A percentile compares a stretch with the other conserved stretches of the same genome.
These are phyloP conservation scores for Ceratocystiopsis minuta DNA, from an alignment of 2,329 filamentous ascomycete species.

Conservation along the genomic window DNA sequence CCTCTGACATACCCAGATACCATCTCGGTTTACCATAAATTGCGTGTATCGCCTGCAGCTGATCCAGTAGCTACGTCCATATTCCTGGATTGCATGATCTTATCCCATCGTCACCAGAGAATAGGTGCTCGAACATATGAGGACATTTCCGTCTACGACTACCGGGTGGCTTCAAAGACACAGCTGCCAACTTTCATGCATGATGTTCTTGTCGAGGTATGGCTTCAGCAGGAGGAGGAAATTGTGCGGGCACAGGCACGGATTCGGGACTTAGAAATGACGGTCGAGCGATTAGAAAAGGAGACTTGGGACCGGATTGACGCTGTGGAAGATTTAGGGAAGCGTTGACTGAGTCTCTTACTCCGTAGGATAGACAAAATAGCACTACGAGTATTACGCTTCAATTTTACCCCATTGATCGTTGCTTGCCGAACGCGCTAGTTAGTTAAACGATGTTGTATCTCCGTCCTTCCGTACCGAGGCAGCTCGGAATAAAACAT, in stretches of 20 bases:
- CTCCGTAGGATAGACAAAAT: too few species aligned
- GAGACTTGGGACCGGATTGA: slow-evolving; percentile 55
- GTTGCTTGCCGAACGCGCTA: too few species aligned
- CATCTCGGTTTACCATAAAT: slow-evolving; percentile 69
- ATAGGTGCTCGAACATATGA: slow-evolving; percentile 58
- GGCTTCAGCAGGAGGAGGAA: slow-evolving; percentile 34
- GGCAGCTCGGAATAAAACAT: too few species aligned
- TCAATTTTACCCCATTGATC: too few species aligned
- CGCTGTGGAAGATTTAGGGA: slow-evolving; percentile 48
- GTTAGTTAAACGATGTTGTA: too few species aligned
- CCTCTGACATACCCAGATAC: slow-evolving; percentile 71
- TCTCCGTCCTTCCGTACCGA: too few species aligned
- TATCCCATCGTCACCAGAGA: slow-evolving; percentile 59
- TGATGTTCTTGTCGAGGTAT: slow-evolving; percentile 19
- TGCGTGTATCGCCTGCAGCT: slow-evolving; percentile 33
- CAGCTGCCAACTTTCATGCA: slow-evolving; percentile 24
- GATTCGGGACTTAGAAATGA: slow-evolving; percentile 37
- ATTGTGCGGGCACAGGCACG: slow-evolving; percentile 31
- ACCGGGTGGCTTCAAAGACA: slow-evolving; percentile 19
- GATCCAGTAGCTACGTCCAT: slow-evolving; percentile 32
- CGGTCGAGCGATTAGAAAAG: slow-evolving; percentile 46
- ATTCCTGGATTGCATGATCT: slow-evolving; percentile 40
- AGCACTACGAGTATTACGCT: too few species aligned
- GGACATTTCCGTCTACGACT: slow-evolving; percentile 63
- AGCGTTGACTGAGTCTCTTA: too few species aligned